Base-by-base conservation (phyloP, 768 basidiomycete species). In the Rhizopogon roseolus region DNA sequence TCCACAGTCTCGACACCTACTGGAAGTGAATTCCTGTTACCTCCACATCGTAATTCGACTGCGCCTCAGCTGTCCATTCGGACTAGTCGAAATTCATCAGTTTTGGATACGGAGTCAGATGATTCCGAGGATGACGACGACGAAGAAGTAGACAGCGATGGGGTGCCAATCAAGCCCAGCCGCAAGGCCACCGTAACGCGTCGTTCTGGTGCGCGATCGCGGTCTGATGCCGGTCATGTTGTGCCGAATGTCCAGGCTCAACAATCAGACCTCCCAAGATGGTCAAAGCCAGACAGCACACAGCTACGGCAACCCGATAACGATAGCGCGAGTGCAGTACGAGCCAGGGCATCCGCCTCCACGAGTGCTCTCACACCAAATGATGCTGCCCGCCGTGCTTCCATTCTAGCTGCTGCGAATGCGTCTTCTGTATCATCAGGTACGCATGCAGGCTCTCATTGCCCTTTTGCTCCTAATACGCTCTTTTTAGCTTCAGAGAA, bases 351-450 rank as follows among this genome's bases (percentile, higher is more conserved):
- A 25, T 84, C 81, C 45, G 72, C 68, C 40, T 86, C 85, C 8
- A 77, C 82, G 2, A 83, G 83, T 57, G 84, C 85, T 5, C 53
- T 82, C 38, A 67, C 73, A 2, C 82, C 82, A 0, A 75, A 71
- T 42, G 72, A 75, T 25, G 79, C 80, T 8, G 81, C 81, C 0
- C 76, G 75, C 53, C 72, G 76, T 36, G 84, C 80, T 1, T 81
- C 78, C 36, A 58, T 65, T 14, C 43, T 78, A 37, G 71, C 64
- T 54, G 57, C 62, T 22, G 61, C 70, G 6, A 70, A 70, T 51
- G 66, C 67, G n/a, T 60, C 60, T 46, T 52, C 60, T 19, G 57
- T 52, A 28, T 51, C 54, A 34, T 60, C 57, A 45, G 64, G 75
- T 74, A 63, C 66, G 69, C 62, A 34, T n/a, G 34, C 32, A 25